Base-by-base conservation (phyloP, 2,329 filamentous ascomycete genomes). In the Colletotrichum lindemuthianum region DNA sequence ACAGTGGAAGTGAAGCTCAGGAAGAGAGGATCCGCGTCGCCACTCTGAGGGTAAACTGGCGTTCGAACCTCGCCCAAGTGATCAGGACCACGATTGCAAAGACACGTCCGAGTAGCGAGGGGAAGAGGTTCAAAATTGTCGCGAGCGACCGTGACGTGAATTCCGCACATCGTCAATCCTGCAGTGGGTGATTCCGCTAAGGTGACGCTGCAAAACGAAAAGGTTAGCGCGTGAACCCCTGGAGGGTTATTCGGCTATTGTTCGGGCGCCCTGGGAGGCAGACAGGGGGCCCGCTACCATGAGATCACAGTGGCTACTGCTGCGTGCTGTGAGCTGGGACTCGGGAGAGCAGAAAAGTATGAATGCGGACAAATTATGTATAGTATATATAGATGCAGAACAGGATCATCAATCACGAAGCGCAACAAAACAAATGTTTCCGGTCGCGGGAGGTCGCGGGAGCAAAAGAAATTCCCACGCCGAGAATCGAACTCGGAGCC, bases 1-100 rank as follows among this genome's bases (percentile, higher is more conserved):
- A 99, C 95, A 0, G 93, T 96, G 7, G 95, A 96, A 11, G 88
- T 86, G 72, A 96, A 91, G 13, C 82, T 84, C 66, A 95, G 70
- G 69, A 80, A 78, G 64, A 83, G 71, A 34, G 73, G 73, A 16
- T 70, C 58, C 53, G 63, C 63, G 44, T 72, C 72, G 53, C 69
- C 60, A 11, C 59, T 53, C n/a, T 70, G 63, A 11, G 79, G 59
- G 63, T 68, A 70, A 51, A 69, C 71, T 60, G 77, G 71, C 13
- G 33, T 10, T 32, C 36, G 43, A 16, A 78, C 72, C 36, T 81
- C 78, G 41, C 84, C 86, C 32, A 83, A 72, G 72, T 88, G 82
- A 70, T 90, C 88, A 2, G 87, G 88, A 1, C 87, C 88, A 69
- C 88, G 84, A 40, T 82, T 88, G 67, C 76, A 77, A 24, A 90